Percentiles rank a stretch among this genome's conserved stretches.
phyloP scores from a whole-genome alignment of 1,284 basidiomycete genomes.

The Ceraceosorus guamensis region DNA sequence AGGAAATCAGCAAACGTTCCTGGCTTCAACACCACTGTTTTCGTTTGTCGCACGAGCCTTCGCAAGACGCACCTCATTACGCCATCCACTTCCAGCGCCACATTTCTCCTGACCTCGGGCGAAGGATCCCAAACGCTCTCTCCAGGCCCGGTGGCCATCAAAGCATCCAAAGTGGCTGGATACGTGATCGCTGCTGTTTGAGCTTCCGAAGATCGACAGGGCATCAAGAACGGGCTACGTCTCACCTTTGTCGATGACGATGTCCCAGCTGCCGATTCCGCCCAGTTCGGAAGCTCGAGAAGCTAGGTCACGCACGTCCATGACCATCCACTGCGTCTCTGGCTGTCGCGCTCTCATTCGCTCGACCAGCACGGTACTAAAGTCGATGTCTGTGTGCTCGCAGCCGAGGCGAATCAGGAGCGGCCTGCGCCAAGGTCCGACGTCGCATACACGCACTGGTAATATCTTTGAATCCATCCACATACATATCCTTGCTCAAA shows the following conservation, averaged over 20 bases:
- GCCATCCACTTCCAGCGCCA: slow-evolving; percentile 29
- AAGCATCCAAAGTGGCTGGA: slow-evolving; percentile 40
- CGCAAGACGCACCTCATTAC: slow-evolving; percentile 20
- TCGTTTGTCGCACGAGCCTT: no score
- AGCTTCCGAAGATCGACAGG: not conserved
- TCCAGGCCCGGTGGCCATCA: slow-evolving; percentile 37
- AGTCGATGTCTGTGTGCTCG: slow-evolving; percentile 26
- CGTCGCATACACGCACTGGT: slow-evolving; percentile 14
- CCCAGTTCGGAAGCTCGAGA: slow-evolving; percentile 19
- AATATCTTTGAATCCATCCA: slow-evolving; percentile 30
- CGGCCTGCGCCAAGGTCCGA: not conserved
- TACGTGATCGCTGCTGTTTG: not conserved
- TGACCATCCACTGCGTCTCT: slow-evolving; percentile 22
- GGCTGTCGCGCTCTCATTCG: slow-evolving; percentile 26
- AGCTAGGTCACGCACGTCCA: slow-evolving; percentile 39
- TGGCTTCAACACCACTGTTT: no score
- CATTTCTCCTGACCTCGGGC: slow-evolving; percentile 20
- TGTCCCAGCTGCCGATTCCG: slow-evolving; percentile 26
- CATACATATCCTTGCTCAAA: slow-evolving; percentile 30
- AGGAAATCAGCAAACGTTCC: not conserved
- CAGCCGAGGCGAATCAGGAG: not conserved
- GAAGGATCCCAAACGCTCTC: slow-evolving; percentile 34
- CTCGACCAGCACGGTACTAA: slow-evolving; percentile 26
- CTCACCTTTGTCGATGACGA: slow-evolving; percentile 39
- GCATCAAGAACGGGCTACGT: not conserved